A percentile compares a stretch with the other conserved stretches of the same genome.
These are phyloP conservation scores for Diutina scorzettiae DNA, from an alignment of 1,139 yeast genomes.

Conservation along the genomic window DNA sequence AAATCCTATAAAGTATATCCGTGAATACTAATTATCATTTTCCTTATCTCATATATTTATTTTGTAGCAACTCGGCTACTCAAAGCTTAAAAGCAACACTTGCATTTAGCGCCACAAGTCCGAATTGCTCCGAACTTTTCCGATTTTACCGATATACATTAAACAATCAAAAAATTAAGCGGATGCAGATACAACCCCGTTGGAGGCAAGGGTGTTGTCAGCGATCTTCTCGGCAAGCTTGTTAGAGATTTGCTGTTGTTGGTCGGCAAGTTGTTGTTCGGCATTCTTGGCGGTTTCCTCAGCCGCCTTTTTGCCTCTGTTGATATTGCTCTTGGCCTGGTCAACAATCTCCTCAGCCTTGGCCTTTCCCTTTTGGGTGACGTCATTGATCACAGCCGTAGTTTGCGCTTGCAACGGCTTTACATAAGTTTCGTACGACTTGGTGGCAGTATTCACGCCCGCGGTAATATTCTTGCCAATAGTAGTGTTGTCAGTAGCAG, in stretches of 20 bases:
- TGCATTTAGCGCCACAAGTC: no score
- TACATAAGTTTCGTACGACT: constrained; percentile 5
- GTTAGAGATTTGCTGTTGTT: constrained; percentile 12
- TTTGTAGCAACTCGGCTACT: no score
- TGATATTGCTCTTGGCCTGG: not conserved
- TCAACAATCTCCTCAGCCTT: constrained; percentile 2
- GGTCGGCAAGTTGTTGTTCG: constrained; percentile 9
- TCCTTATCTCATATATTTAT: no score
- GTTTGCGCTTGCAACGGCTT: constrained; percentile 4
- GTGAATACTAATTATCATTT: not conserved
- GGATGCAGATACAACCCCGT: constrained; percentile 12
- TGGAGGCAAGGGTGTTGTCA: constrained; percentile 10
- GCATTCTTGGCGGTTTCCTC: constrained; percentile 9
- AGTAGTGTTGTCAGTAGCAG: not conserved
- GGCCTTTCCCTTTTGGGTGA: constrained; percentile 5
- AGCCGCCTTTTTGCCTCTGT: constrained; percentile 8
- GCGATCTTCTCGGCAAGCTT: constrained; percentile 9
- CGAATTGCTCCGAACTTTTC: no score
- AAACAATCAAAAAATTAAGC: constrained; percentile 8
- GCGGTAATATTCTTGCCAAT: constrained; percentile 5
- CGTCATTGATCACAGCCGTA: constrained; percentile 2
- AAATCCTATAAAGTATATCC: constrained; percentile 1
- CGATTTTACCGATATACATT: not conserved
- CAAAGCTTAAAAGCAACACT: no score
- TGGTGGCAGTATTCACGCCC: constrained; percentile 4